Percentiles rank a stretch among this genome's conserved stretches.
Conservation (phyloP, 192 early-diverging fungal species). For the Funneliformis geosporum region DNA sequence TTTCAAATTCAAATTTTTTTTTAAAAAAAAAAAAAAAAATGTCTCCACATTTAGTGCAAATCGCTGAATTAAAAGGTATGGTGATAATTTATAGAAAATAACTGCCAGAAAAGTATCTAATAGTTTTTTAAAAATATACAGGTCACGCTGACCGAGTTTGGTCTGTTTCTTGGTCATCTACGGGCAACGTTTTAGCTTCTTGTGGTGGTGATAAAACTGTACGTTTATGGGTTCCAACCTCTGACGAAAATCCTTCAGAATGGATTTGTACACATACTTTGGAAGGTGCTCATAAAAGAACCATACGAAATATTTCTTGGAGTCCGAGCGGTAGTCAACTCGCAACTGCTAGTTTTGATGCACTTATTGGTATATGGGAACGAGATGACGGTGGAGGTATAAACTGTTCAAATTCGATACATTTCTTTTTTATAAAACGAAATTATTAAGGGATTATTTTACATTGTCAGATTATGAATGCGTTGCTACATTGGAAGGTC, state of each 20-base stretch:
- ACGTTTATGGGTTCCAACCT: slow-evolving; percentile 73
- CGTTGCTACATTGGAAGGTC: slow-evolving; percentile 92
- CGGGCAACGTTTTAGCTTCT: slow-evolving; percentile 70
- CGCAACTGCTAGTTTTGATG: slow-evolving; percentile 92
- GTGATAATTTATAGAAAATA: background rate
- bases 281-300: slow-evolving; percentile 88
- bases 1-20: background rate
- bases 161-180: slow-evolving; percentile 85
- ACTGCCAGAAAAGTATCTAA: background rate
- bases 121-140: slow-evolving; percentile 28
- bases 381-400: slow-evolving; percentile 54
- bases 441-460: background rate
- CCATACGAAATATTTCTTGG: slow-evolving; percentile 87
- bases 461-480: slow-evolving; percentile 71
- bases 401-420: slow-evolving; percentile 11
- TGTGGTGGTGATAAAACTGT: slow-evolving; percentile 89
- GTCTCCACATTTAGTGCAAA: slow-evolving; percentile 48
- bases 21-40: background rate
- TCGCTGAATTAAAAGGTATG: slow-evolving; percentile 61
- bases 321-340: slow-evolving; percentile 70
- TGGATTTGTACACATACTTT: slow-evolving; percentile 76
- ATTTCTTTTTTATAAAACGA: background rate
- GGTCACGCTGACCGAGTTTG: slow-evolving; percentile 86
- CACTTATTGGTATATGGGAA: slow-evolving; percentile 92
- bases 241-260: slow-evolving; percentile 42